These are phyloP conservation scores for Crithidia mellificae DNA, from an alignment of 208 protist species.

Conservation along the genomic window DNA sequence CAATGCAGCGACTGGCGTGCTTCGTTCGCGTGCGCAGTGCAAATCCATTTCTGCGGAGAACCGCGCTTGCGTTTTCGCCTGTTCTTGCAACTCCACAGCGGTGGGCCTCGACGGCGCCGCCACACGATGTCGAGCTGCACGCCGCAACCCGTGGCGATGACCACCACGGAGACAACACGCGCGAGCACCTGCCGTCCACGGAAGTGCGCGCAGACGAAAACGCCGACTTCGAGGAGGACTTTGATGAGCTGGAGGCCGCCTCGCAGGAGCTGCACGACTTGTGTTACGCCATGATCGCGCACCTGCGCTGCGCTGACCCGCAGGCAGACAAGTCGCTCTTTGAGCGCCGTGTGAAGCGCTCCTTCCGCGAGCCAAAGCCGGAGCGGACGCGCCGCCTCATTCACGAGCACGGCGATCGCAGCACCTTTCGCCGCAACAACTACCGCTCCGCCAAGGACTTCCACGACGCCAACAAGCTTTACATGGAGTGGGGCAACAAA, in stretches of 20 bases:
- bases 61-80: neutral
- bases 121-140: conserved; percentile 2
- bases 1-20: conserved; percentile 10
- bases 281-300: conserved; percentile 80
- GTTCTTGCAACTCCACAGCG: neutral
- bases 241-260: conserved; percentile 89
- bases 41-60: neutral
- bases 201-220: conserved; percentile 21
- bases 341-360: conserved; percentile 59
- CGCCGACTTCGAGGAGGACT: conserved; percentile 49
- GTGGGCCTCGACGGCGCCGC: conserved; percentile 1
- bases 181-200: conserved; percentile 10
- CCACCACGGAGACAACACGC: neutral
- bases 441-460: conserved; percentile 67
- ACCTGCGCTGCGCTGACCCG: conserved; percentile 71
- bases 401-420: conserved; percentile 59
- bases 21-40: neutral
- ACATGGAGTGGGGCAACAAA: conserved; percentile 80
- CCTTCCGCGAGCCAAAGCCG: conserved; percentile 79
- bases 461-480: conserved; percentile 62
- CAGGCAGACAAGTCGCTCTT: conserved; percentile 62
- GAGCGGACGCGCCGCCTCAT: conserved; percentile 71
- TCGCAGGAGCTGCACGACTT: conserved; percentile 91
- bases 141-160: neutral
- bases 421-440: conserved; percentile 51